Evolutionary conservation across 2,329 filamentous ascomycete genomes (phyloP).

Genomic region (Nemania sp.): DNA sequence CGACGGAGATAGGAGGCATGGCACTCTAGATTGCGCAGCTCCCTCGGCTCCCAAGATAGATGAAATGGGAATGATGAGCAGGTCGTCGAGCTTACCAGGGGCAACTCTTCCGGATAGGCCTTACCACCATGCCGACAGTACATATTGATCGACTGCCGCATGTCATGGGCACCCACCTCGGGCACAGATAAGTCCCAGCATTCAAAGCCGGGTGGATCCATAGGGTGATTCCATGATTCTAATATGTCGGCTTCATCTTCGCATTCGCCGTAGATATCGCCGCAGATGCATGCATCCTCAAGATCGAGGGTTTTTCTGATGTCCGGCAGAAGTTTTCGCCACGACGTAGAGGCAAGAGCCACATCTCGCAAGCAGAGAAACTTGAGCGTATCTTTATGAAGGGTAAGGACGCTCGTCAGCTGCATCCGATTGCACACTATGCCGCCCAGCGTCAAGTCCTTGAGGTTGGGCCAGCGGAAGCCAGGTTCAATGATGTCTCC

Average conservation of each 20-base stretch:
- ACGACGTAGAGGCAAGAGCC: slow-evolving; percentile 31
- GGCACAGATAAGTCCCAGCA: slow-evolving; percentile 30
- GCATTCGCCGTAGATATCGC: slow-evolving; percentile 27
- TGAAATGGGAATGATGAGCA: not conserved
- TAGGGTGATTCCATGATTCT: not conserved
- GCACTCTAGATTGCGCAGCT: not conserved
- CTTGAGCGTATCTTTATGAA: slow-evolving; percentile 33
- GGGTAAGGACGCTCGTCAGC: slow-evolving; percentile 30
- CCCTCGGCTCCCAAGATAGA: not conserved
- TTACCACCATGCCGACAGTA: slow-evolving; percentile 26
- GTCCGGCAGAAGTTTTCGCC: slow-evolving; percentile 31
- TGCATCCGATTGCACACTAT: slow-evolving; percentile 31
- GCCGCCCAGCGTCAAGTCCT: slow-evolving; percentile 29
- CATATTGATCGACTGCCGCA: slow-evolving; percentile 25
- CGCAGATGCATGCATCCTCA: slow-evolving; percentile 33
- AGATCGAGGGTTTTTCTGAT: slow-evolving; percentile 33
- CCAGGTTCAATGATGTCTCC: slow-evolving; percentile 31
- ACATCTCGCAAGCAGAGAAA: slow-evolving; percentile 33
- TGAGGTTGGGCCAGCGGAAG: slow-evolving; percentile 33
- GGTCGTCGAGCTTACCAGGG: slow-evolving; percentile 18
- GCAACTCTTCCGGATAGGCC: slow-evolving; percentile 26
- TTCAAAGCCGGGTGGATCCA: slow-evolving; percentile 11
- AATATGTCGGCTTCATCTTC: slow-evolving; percentile 22
- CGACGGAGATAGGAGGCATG: not conserved
- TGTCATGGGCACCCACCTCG: slow-evolving; percentile 14